Evolutionary conservation across 176 grass and related monocot species (phyloP).

Genomic region (Themeda triandra): DNA sequence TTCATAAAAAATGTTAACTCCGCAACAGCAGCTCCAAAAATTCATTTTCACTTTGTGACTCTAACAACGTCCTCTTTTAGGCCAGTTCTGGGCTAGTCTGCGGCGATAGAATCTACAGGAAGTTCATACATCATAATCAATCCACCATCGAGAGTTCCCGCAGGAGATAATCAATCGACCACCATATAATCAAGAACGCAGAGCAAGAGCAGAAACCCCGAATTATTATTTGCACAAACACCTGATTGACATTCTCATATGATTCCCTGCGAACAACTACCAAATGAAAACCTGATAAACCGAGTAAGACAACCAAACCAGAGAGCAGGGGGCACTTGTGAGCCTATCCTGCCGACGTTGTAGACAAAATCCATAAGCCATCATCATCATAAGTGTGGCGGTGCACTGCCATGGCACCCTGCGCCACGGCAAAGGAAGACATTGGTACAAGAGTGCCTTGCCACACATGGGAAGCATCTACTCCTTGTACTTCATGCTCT

Average conservation of each 20-base stretch:
- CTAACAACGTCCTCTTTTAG: too few species aligned
- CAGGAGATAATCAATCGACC: not conserved
- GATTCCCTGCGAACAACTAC: not conserved
- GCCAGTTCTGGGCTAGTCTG: too few species aligned
- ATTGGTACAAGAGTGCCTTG: not conserved
- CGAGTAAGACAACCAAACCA: not conserved
- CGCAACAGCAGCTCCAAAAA: too few species aligned
- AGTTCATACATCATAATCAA: not conserved
- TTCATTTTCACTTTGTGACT: too few species aligned
- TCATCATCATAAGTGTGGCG: not conserved
- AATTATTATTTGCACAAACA: constrained; percentile 7
- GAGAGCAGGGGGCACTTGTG: not conserved
- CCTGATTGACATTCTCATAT: not conserved
- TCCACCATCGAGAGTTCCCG: not conserved
- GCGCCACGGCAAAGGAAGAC: not conserved
- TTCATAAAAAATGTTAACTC: too few species aligned
- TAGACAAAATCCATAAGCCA: constrained; percentile 19
- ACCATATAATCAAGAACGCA: not conserved
- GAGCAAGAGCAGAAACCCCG: not conserved
- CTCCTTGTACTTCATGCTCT: constrained; percentile 92
- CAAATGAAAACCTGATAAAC: not conserved
- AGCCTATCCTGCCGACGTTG: not conserved
- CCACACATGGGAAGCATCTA: not conserved
- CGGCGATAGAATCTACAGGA: not conserved
- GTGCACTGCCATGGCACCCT: not conserved